These are phyloP conservation scores for Aspergillus persii DNA, from an alignment of 2,329 filamentous ascomycete species.

Conservation along the genomic window DNA sequence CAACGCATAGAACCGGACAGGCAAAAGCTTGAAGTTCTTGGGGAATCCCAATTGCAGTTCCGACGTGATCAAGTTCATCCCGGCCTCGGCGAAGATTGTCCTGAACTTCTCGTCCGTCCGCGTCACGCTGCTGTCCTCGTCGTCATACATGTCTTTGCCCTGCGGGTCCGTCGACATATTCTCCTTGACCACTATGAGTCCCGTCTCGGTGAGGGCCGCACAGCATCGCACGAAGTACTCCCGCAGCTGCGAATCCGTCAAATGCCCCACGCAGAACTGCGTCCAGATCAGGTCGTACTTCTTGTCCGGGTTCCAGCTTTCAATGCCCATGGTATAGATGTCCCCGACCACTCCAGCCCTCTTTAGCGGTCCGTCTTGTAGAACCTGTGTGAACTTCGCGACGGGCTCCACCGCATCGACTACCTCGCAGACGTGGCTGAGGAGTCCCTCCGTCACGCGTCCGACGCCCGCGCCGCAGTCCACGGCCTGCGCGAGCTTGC, in stretches of 20 bases:
- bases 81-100: slow-evolving; percentile 66
- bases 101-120: slow-evolving; percentile 71
- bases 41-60: slow-evolving; percentile 74
- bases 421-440: slow-evolving; percentile 65
- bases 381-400: slow-evolving; percentile 68
- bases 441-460: slow-evolving; percentile 72
- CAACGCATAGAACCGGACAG: slow-evolving; percentile 76
- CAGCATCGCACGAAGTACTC: slow-evolving; percentile 64
- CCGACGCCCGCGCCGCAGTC: slow-evolving; percentile 74
- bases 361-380: slow-evolving; percentile 45
- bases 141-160: slow-evolving; percentile 69
- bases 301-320: slow-evolving; percentile 61
- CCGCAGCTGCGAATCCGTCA: slow-evolving; percentile 71
- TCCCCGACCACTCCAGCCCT: slow-evolving; percentile 54
- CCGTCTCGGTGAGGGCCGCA: slow-evolving; percentile 42
- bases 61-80: slow-evolving; percentile 64
- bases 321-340: slow-evolving; percentile 70
- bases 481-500: slow-evolving; percentile 41
- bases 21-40: slow-evolving; percentile 60
- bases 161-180: slow-evolving; percentile 61
- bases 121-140: slow-evolving; percentile 73
- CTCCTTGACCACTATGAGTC: slow-evolving; percentile 72
- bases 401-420: slow-evolving; percentile 88
- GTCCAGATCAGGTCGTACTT: slow-evolving; percentile 81
- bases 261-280: slow-evolving; percentile 85